Conservation (phyloP, 208 protist genomes). For the Crithidia bombi region DNA sequence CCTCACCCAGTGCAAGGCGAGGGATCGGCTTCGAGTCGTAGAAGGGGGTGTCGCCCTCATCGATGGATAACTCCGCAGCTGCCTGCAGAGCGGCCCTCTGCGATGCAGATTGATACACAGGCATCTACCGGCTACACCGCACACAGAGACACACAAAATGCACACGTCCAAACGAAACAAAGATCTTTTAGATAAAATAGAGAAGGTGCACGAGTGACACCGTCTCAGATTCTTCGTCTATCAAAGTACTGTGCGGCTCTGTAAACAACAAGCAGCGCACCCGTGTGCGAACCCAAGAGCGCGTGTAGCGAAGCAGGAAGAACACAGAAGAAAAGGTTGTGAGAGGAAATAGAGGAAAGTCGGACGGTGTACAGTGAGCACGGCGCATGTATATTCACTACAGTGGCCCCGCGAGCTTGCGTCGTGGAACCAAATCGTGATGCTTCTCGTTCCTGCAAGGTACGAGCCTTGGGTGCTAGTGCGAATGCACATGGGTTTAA, state of each 20-base stretch:
- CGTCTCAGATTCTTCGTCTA: neutral
- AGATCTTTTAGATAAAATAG: too few species aligned
- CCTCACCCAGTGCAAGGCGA: slow-evolving; percentile 19
- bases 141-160: too few species aligned
- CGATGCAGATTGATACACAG: slow-evolving; percentile 16
- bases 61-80: slow-evolving; percentile 19
- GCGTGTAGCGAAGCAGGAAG: neutral
- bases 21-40: slow-evolving; percentile 17
- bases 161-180: too few species aligned
- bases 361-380: neutral
- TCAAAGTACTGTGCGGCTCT: neutral
- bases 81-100: slow-evolving; percentile 22
- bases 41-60: slow-evolving; percentile 19
- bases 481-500: too few species aligned
- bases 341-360: neutral
- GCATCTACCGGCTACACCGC: slow-evolving; percentile 30
- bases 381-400: too few species aligned
- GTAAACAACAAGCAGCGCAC: too few species aligned
- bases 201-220: neutral
- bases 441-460: too few species aligned
- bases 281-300: too few species aligned
- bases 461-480: too few species aligned
- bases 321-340: neutral
- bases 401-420: too few species aligned
- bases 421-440: too few species aligned